Evolutionary conservation across 192 early-diverging fungal genomes (phyloP), one percentile per base, ranked within the genome.

Genomic region (Podila horticola): DNA sequence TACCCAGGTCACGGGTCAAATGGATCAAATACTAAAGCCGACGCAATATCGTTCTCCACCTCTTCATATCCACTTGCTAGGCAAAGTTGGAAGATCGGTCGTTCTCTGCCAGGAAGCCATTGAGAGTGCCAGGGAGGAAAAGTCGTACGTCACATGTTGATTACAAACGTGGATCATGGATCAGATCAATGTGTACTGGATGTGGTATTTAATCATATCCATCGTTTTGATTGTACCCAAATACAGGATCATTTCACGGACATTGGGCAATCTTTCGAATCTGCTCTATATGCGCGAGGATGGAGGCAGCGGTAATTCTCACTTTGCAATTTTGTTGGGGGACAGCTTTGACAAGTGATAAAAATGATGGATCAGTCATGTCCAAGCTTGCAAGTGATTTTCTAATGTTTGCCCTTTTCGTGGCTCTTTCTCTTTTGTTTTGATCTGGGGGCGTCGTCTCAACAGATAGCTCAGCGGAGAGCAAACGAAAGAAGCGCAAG

Each of bases 401-500:
- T 10, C 52, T 24, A 55, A 26, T 24, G 5, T 10, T n/a, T 2
- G 9, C 52, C 52, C 22, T 17, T 4, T 55, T 55, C 52, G 7
- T 52, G 24, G 4, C 24, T 55, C 52, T 22, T 55, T 0, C 6
- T 12, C 51, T 51, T 57, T 22, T 36, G n/a, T 31, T 55, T 50
- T 38, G 20, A 33, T 62, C 8, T 17, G 12, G 20, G 30, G 52
- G 52, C 11, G 24, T 55, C 52, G 24, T 55, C 12, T 12, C 49
- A 79, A 50, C 33, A n/a, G 76, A 79, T 29, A 71, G 71, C 17
- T 58, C 70, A 17, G 64, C 76, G 9, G 76, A 79, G 38, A 69
- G 70, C 29, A 79, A 68, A 52, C 50, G 76, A 51, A 79, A 72
- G 41, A 79, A 79, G 66, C 76, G 76, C 50, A 79, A 79, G 61